Conservation (phyloP, 176 grass and related monocot genomes). For the Chloris gayana region DNA sequence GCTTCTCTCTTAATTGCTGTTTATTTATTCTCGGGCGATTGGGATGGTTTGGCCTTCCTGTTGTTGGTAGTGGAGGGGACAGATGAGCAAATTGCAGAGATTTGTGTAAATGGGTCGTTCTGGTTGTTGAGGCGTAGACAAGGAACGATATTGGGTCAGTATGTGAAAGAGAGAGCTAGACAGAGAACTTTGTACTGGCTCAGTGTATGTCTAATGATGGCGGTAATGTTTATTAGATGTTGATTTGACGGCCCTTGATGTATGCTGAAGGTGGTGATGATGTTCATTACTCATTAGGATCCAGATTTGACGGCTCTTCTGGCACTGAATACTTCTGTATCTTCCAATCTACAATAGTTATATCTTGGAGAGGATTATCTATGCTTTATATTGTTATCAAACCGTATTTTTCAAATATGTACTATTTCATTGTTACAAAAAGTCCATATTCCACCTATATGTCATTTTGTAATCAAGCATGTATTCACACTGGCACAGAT, state of each 20-base stretch:
- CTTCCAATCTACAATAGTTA: neutral
- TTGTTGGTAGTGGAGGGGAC: slow-evolving; percentile 18
- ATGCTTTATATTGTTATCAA: neutral
- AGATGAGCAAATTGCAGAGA: neutral
- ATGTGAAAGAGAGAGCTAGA: slow-evolving; percentile 10
- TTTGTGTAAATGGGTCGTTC: slow-evolving; percentile 7
- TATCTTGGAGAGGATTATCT: neutral
- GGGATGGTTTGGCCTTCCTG: slow-evolving; percentile 26
- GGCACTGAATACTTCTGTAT: neutral
- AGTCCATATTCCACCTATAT: neutral
- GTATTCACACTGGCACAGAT: neutral
- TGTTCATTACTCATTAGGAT: slow-evolving; percentile 1
- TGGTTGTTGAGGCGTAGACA: slow-evolving; percentile 30
- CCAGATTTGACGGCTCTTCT: neutral
- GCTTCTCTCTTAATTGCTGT: slow-evolving; percentile 30
- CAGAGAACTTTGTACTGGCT: slow-evolving; percentile 38
- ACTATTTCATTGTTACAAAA: neutral
- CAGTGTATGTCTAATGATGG: slow-evolving; percentile 17
- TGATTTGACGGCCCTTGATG: slow-evolving; percentile 4
- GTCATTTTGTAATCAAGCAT: neutral
- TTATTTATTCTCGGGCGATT: slow-evolving; percentile 9
- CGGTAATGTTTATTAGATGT: slow-evolving; percentile 27
- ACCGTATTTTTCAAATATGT: neutral
- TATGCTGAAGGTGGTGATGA: slow-evolving; percentile 4
- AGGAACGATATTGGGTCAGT: slow-evolving; percentile 12